A percentile compares a stretch with the other conserved stretches of the same genome.
Evolutionary conservation across 2,329 filamentous ascomycete genomes (phyloP).

Genomic region (Fusarium camptoceras): DNA sequence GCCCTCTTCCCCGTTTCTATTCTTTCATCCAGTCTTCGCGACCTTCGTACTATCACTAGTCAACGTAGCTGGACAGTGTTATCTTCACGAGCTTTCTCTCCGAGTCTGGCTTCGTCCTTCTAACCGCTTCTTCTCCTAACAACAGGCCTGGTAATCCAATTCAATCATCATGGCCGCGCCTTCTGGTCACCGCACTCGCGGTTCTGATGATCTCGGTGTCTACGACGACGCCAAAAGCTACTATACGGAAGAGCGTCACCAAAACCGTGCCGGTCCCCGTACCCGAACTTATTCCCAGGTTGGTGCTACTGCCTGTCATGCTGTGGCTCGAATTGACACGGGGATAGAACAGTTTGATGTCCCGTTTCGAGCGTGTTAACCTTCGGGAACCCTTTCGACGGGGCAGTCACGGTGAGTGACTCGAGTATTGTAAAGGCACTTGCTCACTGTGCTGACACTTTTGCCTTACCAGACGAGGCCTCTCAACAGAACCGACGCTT

Average conservation of each 20-base stretch:
- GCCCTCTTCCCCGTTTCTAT: neutral
- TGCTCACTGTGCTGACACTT: conserved; percentile 11
- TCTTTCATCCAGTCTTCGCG: neutral
- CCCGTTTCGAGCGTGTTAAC: conserved; percentile 64
- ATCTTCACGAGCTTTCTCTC: neutral
- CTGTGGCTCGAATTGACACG: conserved; percentile 45
- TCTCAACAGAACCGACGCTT: conserved; percentile 78
- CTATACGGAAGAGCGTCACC: conserved; percentile 67
- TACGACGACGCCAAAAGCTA: conserved; percentile 70
- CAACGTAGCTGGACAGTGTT: conserved; percentile 21
- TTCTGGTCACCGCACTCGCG: conserved; percentile 47
- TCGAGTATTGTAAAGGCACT: neutral
- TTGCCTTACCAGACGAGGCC: conserved; percentile 72
- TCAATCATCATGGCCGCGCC: conserved; percentile 46
- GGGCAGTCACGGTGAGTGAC: conserved; percentile 67
- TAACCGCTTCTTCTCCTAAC: conserved; percentile 19
- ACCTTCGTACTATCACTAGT: conserved; percentile 15
- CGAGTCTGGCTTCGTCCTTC: neutral
- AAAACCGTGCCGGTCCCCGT: conserved; percentile 61
- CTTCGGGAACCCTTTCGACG: conserved; percentile 67
- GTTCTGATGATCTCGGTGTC: conserved; percentile 62
- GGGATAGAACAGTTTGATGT: conserved; percentile 63
- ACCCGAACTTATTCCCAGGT: conserved; percentile 70
- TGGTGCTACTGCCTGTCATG: conserved; percentile 24
- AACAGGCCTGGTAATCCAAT: conserved; percentile 10